Base-by-base conservation (phyloP, 2,329 filamentous ascomycete species). In the Microascus cirrosus region DNA sequence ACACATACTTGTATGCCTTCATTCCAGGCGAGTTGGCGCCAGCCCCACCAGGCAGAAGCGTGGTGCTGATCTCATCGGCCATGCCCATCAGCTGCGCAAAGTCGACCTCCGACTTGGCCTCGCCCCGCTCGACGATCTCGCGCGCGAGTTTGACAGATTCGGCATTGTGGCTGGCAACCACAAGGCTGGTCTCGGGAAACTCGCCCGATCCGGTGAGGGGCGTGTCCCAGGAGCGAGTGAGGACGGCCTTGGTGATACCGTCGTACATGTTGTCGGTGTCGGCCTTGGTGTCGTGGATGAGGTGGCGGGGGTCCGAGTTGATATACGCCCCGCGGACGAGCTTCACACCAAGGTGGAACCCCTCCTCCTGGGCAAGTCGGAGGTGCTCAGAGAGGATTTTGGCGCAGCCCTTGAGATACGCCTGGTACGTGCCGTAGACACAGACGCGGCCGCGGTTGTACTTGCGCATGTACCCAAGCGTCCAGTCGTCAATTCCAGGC, bases 1-100 rank as follows among this genome's bases (percentile, higher is more conserved):
- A 83, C 15, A 87, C 72, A 65, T 87, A 87, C 72, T 87, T 87
- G 72, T 83, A 86, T 2, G 76, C 76, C 57, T 72, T 69, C 0
- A 76, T 68, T 2, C 61, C 58, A 35, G 55, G 60, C 25, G 56
- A 58, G 42, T 51, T 48, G 15, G 20, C n/a, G 11, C 39, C 39
- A 10, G 50, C 22, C 3, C n/a, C 34, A 28, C 45, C 51, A 12
- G 51, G 34, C 15, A 79, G 67, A 15, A 86, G 71, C 67, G 84
- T 81, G 67, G 82, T 85, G 68, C 86, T 90, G 56, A 97, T 84
- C 68, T 96, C 92, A 64, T 97, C 93, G 1, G 93, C 93, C 93
- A 97, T 97, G 48, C 93, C 92, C 74, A 93, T 88, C 1, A 96
- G 81, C 73, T 96, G 92, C 2, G 88, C 75, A 53, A 74, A 76